Base-by-base conservation (phyloP, 768 basidiomycete genomes). In the Leucosporidium creatinivorum region DNA sequence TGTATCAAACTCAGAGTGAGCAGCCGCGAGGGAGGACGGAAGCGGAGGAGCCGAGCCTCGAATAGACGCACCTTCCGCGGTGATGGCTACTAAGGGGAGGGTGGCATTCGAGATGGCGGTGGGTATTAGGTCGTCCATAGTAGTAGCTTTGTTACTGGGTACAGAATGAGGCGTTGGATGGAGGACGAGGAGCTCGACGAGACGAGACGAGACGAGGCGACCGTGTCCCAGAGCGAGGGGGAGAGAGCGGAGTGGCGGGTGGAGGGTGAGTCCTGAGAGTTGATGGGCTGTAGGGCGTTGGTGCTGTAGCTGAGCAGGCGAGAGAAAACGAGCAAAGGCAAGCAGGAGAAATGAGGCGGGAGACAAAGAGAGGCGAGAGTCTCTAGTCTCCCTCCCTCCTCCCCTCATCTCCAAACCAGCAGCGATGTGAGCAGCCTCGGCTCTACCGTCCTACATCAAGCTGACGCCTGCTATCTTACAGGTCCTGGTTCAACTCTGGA, bases 1-100 rank as follows among this genome's bases (percentile, higher is more conserved):
- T 63, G 33, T 33, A 33, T 49, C 56, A 47, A n/a, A 49, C 26
- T 4, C 26, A 8, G 64, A 69, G 49, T 47, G 61, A 50, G 10
- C 8, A 26, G 6, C 17, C 50, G 15, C 33, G 33, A 33, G 10
- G 5, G 51, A 23, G 21, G n/a, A 9, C 4, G 51, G 26, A n/a
- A 26, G 51, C 51, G 26, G 51, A 26, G 23, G 51, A 12, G 51
- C 26, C n/a, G 51, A n/a, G 9, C n/a, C n/a, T 23, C 10, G 26
- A 21, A n/a, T 2, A n/a, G 51, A 52, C 51, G 23, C 23, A 52
- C 51, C 51, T 52, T 52, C 51, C 23, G 51, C 51, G n/a, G 23
- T 23, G 26, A 52, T n/a, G 51, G 26, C n/a, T 52, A 26, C n/a
- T 3, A 52, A 9, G 21, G 26, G 51, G 51, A 52, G 51, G n/a